Evolutionary conservation across 352 stramenopile species (phyloP), one percentile per base, ranked within the genome.

Genomic region (Globisporangium perplexum): DNA sequence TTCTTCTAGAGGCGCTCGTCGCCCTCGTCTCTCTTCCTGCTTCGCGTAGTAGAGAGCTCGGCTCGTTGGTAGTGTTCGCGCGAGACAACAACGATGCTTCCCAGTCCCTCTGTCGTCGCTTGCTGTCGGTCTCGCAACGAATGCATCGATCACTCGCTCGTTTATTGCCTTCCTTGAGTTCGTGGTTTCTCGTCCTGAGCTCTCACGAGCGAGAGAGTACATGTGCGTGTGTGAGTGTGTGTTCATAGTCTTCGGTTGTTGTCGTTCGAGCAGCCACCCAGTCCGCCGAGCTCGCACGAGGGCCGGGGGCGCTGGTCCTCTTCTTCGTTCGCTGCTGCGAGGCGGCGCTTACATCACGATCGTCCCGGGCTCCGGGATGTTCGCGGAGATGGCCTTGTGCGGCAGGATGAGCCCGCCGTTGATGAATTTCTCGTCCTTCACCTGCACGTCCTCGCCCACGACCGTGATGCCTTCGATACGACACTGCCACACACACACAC

Each of bases 381-480:
- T 92, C 46, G 78, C 66, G 7, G 86, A 93, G 65, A 95, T 94
- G 62, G 80, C 82, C 57, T 93, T 93, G 67, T 95, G 86, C 39
- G 86, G 86, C 51, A 95, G 58, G 59, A 95, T 89, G 62, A 95
- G 77, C 22, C 77, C 83, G 36, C 86, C 86, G 55, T 95, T 94
- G 66, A 95, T 90, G 65, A 85, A 93, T 65, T 89, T 87, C 52
- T 93, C 86, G 55, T 94, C 83, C 59, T 92, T 92, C 33, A 94
- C 78, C 59, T 91, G 78, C 48, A 95, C 86, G 38, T 95, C 86
- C 53, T 95, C 86, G 20, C 86, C 86, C 15, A 95, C 75, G 22
- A 95, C 83, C 15, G 82, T 93, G 42, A 72, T 88, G 35, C 83
- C 83, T 60, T 94, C 86, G 30, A 95, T 74, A 36, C 86, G 83